These are phyloP conservation scores for Mycosarcoma mackinlayi DNA, from an alignment of 1,284 basidiomycete genomes.

Conservation along the genomic window DNA sequence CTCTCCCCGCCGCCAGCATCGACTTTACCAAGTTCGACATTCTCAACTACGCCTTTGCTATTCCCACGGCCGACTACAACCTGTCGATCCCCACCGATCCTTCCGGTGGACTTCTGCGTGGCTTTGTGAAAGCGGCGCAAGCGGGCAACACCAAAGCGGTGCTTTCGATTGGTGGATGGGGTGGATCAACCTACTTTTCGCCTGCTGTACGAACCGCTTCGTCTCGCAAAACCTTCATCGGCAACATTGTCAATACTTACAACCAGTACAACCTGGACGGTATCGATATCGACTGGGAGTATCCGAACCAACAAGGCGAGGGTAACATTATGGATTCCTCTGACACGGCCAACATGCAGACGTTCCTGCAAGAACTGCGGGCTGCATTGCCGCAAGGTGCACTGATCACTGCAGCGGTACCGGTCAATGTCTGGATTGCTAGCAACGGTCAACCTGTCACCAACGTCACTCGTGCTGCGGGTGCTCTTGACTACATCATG, in stretches of 20 bases:
- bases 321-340: conserved; percentile 59
- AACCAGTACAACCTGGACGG: conserved; percentile 73
- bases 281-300: conserved; percentile 75
- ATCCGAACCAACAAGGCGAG: conserved; percentile 16
- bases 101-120: conserved; percentile 22
- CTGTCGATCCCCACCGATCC: conserved; percentile 42
- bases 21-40: conserved; percentile 58
- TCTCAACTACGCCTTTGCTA: conserved; percentile 60
- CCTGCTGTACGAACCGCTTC: conserved; percentile 41
- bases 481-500: conserved; percentile 55
- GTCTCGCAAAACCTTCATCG: conserved; percentile 39
- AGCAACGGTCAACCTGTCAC: conserved; percentile 45
- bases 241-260: conserved; percentile 68
- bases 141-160: conserved; percentile 42
- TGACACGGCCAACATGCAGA: conserved; percentile 59
- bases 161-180: conserved; percentile 59
- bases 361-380: conserved; percentile 65
- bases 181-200: conserved; percentile 51
- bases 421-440: conserved; percentile 42
- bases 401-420: conserved; percentile 56
- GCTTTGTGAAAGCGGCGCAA: conserved; percentile 50
- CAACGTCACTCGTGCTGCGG: conserved; percentile 47
- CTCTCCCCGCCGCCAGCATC: conserved; percentile 44
- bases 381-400: conserved; percentile 70
- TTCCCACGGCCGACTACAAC: conserved; percentile 41